These are phyloP conservation scores for Arthrinium puccinioides DNA, from an alignment of 2,329 filamentous ascomycete genomes.

Conservation along the genomic window DNA sequence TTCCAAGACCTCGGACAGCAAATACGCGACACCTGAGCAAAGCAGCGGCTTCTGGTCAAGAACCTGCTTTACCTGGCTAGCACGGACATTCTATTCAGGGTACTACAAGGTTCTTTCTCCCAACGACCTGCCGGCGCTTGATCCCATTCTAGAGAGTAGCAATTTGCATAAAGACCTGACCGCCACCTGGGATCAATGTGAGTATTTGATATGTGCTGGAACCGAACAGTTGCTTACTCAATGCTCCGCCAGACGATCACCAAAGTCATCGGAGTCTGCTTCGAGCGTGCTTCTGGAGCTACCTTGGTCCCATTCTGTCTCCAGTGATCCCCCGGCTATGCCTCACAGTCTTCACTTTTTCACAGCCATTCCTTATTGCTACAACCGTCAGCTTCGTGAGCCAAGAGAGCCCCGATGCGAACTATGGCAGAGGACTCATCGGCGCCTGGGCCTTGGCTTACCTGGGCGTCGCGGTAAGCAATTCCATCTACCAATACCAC, in stretches of 20 bases:
- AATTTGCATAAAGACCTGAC: not conserved
- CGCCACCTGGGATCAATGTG: not conserved
- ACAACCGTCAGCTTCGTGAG: not conserved
- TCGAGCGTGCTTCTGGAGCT: constrained; percentile 1
- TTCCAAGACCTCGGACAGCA: constrained; percentile 6
- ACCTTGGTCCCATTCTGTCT: constrained; percentile 1
- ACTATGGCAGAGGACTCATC: constrained; percentile 4
- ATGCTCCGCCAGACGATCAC: not conserved
- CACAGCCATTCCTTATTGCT: constrained; percentile 5
- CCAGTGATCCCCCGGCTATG: constrained; percentile 3
- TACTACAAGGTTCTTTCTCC: constrained; percentile 16
- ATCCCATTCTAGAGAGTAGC: constrained; percentile 1
- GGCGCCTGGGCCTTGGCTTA: constrained; percentile 2
- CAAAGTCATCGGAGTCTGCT: constrained; percentile 1
- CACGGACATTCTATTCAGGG: constrained; percentile 14
- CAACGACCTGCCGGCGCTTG: constrained; percentile 8
- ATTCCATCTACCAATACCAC: not conserved
- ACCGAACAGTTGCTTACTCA: not conserved
- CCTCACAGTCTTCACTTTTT: constrained; percentile 2
- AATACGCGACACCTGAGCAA: constrained; percentile 10
- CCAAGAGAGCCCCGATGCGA: not conserved
- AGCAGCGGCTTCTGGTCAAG: constrained; percentile 17
- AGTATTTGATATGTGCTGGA: too few relatives aligned
- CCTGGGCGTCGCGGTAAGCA: constrained; percentile 2
- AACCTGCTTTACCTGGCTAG: constrained; percentile 21